These are phyloP conservation scores for Geotrichum klebahnii DNA, from an alignment of 1,139 yeast genomes.

Conservation along the genomic window DNA sequence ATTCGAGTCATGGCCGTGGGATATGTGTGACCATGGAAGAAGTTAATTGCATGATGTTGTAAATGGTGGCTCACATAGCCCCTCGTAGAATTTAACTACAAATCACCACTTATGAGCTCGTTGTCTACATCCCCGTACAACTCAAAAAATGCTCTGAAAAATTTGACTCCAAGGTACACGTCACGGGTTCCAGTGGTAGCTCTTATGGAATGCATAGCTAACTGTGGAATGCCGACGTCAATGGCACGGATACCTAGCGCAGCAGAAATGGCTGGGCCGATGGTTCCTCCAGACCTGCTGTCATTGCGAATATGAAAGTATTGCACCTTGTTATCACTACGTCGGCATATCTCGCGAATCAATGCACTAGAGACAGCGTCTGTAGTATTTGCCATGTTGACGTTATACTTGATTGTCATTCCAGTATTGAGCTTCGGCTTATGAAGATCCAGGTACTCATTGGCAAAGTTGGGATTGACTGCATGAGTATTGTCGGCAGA, in stretches of 20 bases:
- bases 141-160: constrained; percentile 59
- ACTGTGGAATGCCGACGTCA: constrained; percentile 73
- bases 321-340: constrained; percentile 60
- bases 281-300: constrained; percentile 72
- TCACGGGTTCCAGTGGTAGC: constrained; percentile 72
- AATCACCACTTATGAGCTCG: constrained; percentile 42
- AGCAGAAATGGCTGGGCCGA: constrained; percentile 66
- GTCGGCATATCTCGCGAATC: constrained; percentile 46
- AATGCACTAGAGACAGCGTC: constrained; percentile 61
- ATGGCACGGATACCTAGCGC: constrained; percentile 69
- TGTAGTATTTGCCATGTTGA: constrained; percentile 68
- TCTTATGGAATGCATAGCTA: constrained; percentile 78
- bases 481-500: constrained; percentile 96
- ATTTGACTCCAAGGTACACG: constrained; percentile 60
- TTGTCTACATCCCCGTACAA: constrained; percentile 54
- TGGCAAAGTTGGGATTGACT: constrained; percentile 78
- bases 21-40: too few relatives aligned
- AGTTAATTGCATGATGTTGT: too few relatives aligned
- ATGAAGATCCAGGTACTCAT: constrained; percentile 59
- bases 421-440: constrained; percentile 73
- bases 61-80: too few relatives aligned
- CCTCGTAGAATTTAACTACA: constrained; percentile 30
- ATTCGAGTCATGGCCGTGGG: too few relatives aligned
- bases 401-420: constrained; percentile 58
- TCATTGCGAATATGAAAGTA: constrained; percentile 55